Conservation (phyloP, 2,329 filamentous ascomycete species). For the Thyridium curvatum region DNA sequence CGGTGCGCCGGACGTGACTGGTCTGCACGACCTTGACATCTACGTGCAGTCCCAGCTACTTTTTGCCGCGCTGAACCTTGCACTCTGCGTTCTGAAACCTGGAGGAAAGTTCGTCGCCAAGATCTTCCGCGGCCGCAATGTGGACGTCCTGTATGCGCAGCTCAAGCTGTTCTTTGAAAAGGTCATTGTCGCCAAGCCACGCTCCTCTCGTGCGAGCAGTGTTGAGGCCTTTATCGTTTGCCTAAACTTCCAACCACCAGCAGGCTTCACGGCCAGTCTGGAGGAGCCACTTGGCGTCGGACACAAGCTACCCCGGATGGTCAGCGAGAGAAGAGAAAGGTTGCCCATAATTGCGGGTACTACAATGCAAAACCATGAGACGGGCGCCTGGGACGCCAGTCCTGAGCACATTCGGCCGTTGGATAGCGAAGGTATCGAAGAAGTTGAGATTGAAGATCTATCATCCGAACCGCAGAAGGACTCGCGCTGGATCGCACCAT, state of each 20-base stretch:
- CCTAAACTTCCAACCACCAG: slow-evolving; percentile 76
- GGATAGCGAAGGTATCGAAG: slow-evolving; percentile 28
- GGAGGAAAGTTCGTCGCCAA: slow-evolving; percentile 97
- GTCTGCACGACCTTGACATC: slow-evolving; percentile 93
- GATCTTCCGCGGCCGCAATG: slow-evolving; percentile 90
- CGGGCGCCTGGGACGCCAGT: slow-evolving; percentile 34
- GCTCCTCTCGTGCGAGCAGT: slow-evolving; percentile 91
- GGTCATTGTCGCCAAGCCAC: slow-evolving; percentile 87
- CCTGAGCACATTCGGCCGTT: slow-evolving; percentile 6
- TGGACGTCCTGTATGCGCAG: slow-evolving; percentile 93
- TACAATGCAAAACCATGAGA: slow-evolving; percentile 37
- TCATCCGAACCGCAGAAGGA: slow-evolving; percentile 29
- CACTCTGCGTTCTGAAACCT: slow-evolving; percentile 83
- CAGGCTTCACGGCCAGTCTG: slow-evolving; percentile 67
- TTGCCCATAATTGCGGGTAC: slow-evolving; percentile 33
- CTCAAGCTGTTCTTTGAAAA: slow-evolving; percentile 83
- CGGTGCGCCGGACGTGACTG: slow-evolving; percentile 93
- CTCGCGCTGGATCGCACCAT: slow-evolving; percentile 82
- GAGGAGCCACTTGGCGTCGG: slow-evolving; percentile 69
- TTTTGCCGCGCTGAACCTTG: slow-evolving; percentile 88
- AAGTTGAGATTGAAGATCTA: slow-evolving; percentile 44
- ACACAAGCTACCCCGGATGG: slow-evolving; percentile 44
- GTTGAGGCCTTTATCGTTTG: slow-evolving; percentile 97
- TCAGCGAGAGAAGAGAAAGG: slow-evolving; percentile 31
- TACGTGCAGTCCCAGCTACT: slow-evolving; percentile 96